Evolutionary conservation across 2,329 filamentous ascomycete genomes (phyloP).

Genomic region (Juglanconis sp.): DNA sequence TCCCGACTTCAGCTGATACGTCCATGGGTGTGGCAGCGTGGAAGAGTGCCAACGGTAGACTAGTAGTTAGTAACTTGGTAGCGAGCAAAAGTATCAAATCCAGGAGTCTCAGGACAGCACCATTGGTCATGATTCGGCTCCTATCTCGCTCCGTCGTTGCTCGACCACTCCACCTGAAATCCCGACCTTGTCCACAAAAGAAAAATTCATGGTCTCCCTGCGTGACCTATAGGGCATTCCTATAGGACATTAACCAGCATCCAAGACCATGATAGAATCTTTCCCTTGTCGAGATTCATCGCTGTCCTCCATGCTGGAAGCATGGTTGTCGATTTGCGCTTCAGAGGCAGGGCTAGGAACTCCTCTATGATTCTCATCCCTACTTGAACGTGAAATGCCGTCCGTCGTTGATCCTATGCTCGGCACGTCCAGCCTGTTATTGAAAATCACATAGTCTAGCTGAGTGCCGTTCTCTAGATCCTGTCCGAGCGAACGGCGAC

Average conservation of each 20-base stretch:
- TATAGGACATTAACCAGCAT: background rate
- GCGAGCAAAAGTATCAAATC: too few relatives aligned
- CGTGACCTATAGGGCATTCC: background rate
- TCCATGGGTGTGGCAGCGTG: too few relatives aligned
- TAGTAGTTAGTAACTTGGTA: too few relatives aligned
- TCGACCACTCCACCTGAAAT: too few relatives aligned
- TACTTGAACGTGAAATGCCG: background rate
- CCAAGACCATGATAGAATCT: background rate
- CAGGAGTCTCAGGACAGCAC: too few relatives aligned
- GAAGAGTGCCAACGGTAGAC: too few relatives aligned
- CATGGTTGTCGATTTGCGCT: background rate
- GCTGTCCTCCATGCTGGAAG: background rate
- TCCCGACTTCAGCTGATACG: too few relatives aligned
- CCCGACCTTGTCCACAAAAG: too few relatives aligned
- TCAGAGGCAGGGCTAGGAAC: background rate
- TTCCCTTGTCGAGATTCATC: background rate
- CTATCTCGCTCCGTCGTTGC: too few relatives aligned
- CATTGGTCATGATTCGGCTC: too few relatives aligned
- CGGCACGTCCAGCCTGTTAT: slow-evolving; percentile 7
- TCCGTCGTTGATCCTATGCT: slow-evolving; percentile 8
- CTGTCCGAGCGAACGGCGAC: background rate
- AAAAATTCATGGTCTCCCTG: background rate
- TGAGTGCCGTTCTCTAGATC: background rate
- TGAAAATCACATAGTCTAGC: slow-evolving; percentile 1
- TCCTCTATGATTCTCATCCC: background rate